Evolutionary conservation across 2,329 filamentous ascomycete genomes (phyloP), one percentile per base, ranked within the genome.

Genomic region (Trichoderma endophyticum): DNA sequence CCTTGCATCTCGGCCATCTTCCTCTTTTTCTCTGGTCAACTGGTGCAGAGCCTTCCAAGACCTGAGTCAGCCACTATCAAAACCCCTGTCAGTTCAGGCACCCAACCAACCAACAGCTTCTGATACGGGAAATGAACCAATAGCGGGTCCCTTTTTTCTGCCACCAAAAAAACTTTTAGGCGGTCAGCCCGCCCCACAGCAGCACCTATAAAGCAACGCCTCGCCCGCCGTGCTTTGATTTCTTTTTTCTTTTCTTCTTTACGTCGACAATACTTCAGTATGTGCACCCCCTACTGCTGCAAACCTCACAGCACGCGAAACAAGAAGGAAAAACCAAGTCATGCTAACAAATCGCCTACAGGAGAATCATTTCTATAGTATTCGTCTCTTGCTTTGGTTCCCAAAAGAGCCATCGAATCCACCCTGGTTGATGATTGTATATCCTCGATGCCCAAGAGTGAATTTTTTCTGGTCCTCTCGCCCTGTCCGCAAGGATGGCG

Each of bases 361-460:
- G 81, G 84, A 94, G 93, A 95, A 95, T 95, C 93, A 93, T 93
- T 97, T 97, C 92, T 97, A 95, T 94, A 97, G 94, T 95, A 91
- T 88, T 93, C 90, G 90, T 94, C 92, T 88, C 87, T 88, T 90
- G 93, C 93, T 96, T 92, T 93, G 90, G 92, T 95, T 89, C 90
- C 90, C 88, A 94, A 89, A 92, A 87, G 88, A 97, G 94, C 93
- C 89, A 94, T 92, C 95, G 92, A 94, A 89, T 90, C 90, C 89
- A 95, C 91, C 92, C 93, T 94, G 93, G 93, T 92, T 93, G 93
- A 97, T 96, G 93, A 97, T 83, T 84, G 79, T 79, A 93, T 89
- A 91, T 93, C 93, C 92, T 93, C 93, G 90, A 87, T 87, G 85
- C 91, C 92, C 91, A 89, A 93, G 92, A 94, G 93, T 96, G 93